Percentiles rank a stretch among this genome's conserved stretches.
phyloP scores from a whole-genome alignment of 768 basidiomycete species.

The Hemileccinum rubropunctum region DNA sequence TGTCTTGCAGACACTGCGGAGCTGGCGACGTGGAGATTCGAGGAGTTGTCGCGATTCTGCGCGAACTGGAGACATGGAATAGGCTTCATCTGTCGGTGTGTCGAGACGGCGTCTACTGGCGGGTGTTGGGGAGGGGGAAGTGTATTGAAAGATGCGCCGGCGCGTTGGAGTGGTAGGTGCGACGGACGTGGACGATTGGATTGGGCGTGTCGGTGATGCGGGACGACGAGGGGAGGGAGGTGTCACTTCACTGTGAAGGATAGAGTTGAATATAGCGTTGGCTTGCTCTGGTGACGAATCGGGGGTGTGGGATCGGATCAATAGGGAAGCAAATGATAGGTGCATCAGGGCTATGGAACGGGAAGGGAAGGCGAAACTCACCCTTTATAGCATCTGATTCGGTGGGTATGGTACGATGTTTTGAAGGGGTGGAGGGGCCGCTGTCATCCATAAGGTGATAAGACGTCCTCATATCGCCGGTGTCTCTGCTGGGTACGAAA shows the following conservation, averaged over 20 bases:
- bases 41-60: constrained; percentile 79
- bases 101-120: constrained; percentile 55
- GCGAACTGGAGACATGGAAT: constrained; percentile 87
- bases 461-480: constrained; percentile 57
- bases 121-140: constrained; percentile 58
- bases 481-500: constrained; percentile 62
- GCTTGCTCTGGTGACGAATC: constrained; percentile 62
- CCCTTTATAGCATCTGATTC: constrained; percentile 80
- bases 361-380: constrained; percentile 22
- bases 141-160: constrained; percentile 67
- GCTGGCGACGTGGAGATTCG: constrained; percentile 76
- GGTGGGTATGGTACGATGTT: constrained; percentile 59
- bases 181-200: constrained; percentile 33
- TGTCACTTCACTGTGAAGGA: constrained; percentile 76
- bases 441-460: constrained; percentile 59
- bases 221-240: constrained; percentile 63
- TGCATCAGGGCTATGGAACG: constrained; percentile 2
- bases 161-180: constrained; percentile 45
- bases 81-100: constrained; percentile 82
- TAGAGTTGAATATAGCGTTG: constrained; percentile 74
- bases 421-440: constrained; percentile 57
- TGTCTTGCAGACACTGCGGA: constrained; percentile 86
- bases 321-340: constrained; percentile 13
- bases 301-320: constrained; percentile 15
- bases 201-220: constrained; percentile 57